These are phyloP conservation scores for Penicillium psychrofluorescens DNA, from an alignment of 495 filamentous ascomycete genomes.

Conservation along the genomic window DNA sequence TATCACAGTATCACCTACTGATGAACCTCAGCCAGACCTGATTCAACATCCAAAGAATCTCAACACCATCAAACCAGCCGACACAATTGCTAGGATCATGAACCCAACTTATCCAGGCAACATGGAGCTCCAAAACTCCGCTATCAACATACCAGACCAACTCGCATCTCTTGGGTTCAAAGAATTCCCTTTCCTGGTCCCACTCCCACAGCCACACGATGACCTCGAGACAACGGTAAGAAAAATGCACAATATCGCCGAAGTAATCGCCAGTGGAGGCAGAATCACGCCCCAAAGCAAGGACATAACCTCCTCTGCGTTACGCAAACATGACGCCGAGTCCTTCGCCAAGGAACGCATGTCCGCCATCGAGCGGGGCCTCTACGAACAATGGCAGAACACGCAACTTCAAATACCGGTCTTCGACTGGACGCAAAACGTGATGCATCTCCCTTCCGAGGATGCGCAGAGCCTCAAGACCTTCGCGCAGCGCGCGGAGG, in stretches of 20 bases:
- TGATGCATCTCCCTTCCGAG: constrained; percentile 2
- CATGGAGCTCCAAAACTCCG: no score
- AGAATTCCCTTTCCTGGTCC: constrained; percentile 8
- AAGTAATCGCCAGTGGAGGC: constrained; percentile 9
- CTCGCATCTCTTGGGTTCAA: neutral
- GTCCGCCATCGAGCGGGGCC: constrained; percentile 5
- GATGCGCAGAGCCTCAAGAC: constrained; percentile 9
- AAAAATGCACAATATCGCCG: constrained; percentile 17
- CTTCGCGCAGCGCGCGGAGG: constrained; percentile 16
- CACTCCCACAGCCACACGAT: constrained; percentile 13
- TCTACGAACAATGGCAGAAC: constrained; percentile 19
- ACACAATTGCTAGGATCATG: no score
- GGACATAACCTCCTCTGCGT: neutral
- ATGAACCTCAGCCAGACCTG: no score
- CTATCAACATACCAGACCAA: neutral
- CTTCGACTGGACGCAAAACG: constrained; percentile 16
- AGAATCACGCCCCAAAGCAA: constrained; percentile 15
- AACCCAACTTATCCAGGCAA: no score
- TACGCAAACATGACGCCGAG: constrained; percentile 7
- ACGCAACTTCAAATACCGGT: constrained; percentile 1
- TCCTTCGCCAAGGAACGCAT: constrained; percentile 14
- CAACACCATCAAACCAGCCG: no score
- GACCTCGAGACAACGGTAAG: constrained; percentile 14
- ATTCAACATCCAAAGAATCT: no score
- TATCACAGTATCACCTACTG: no score